Percentiles rank a stretch among this genome's conserved stretches.
Evolutionary conservation across 73 alveolate species (phyloP).

Genomic region (Tetrahymena borealis): DNA sequence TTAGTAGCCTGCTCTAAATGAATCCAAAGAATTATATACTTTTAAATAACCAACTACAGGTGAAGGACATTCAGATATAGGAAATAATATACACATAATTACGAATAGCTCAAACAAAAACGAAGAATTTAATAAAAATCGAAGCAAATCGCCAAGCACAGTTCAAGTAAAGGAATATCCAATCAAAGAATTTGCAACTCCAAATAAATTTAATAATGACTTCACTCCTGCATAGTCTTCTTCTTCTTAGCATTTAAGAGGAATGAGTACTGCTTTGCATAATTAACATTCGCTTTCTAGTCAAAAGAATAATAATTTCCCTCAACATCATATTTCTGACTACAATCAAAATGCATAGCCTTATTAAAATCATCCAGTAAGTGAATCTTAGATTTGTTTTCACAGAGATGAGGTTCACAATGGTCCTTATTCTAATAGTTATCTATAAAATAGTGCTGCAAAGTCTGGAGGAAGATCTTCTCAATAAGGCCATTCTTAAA

Average conservation of each 20-base stretch:
- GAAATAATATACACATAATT: neutral
- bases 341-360: neutral
- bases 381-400: neutral
- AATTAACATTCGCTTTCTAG: neutral
- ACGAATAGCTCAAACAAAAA: neutral
- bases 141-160: neutral
- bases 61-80: neutral
- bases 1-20: neutral
- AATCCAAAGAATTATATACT: too few relatives aligned
- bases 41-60: too few relatives aligned
- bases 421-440: neutral
- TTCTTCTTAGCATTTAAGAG: neutral
- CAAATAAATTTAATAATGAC: neutral
- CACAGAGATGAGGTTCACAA: neutral
- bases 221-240: neutral
- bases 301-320: neutral
- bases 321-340: neutral
- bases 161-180: neutral
- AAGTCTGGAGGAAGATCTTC: neutral
- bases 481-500: neutral
- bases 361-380: neutral
- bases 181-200: neutral
- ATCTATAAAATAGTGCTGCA: neutral
- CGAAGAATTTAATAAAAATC: neutral
- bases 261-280: neutral